These are phyloP conservation scores for Dictyostelium capitatum DNA, from an alignment of 78 protist genomes.

Conservation along the genomic window DNA sequence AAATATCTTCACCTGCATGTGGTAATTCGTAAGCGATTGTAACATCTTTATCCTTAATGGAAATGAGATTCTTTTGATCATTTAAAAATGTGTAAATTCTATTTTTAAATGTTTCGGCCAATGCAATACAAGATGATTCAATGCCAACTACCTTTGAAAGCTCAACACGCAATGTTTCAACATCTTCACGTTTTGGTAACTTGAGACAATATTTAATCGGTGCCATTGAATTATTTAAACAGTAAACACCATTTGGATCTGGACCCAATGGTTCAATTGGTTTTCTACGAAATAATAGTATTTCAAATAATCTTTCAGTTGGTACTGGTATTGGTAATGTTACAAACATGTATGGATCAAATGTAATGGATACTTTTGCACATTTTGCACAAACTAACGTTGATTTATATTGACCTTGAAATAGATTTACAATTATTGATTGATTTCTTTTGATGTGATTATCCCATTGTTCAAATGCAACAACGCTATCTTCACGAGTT, in stretches of 20 bases:
- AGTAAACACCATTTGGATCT: constrained; percentile 57
- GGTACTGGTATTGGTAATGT: constrained; percentile 89
- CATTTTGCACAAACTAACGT: constrained; percentile 81
- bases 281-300: constrained; percentile 43
- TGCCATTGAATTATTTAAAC: constrained; percentile 68
- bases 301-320: constrained; percentile 60
- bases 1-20: constrained; percentile 64
- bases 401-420: constrained; percentile 92
- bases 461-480: constrained; percentile 91
- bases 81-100: constrained; percentile 57
- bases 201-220: constrained; percentile 55
- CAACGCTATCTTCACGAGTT: constrained; percentile 71
- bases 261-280: constrained; percentile 49
- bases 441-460: constrained; percentile 87
- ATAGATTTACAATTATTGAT: constrained; percentile 89
- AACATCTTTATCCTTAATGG: constrained; percentile 41
- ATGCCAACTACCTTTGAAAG: constrained; percentile 50
- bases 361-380: constrained; percentile 74
- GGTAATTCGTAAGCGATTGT: constrained; percentile 71
- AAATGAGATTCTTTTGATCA: constrained; percentile 37
- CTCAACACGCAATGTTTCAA: constrained; percentile 53
- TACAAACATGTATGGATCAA: constrained; percentile 93
- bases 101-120: constrained; percentile 49
- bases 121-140: constrained; percentile 68
- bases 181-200: constrained; percentile 32